phyloP scores from a whole-genome alignment of 495 filamentous ascomycete genomes.

The Cercophora samala region DNA sequence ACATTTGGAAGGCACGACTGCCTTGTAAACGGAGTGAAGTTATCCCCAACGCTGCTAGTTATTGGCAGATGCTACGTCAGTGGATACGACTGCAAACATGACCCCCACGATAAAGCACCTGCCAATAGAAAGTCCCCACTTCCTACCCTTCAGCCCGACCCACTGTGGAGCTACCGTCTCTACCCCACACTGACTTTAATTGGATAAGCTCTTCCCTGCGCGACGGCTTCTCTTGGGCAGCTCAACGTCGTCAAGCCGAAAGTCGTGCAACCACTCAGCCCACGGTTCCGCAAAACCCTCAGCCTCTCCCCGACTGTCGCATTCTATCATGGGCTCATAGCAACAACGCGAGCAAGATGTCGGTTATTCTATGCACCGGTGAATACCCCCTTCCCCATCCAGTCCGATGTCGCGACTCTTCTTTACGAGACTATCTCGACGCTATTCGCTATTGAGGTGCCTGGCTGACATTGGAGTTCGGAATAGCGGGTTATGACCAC shows the following conservation, averaged over 20 bases:
- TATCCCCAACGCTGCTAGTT: not conserved
- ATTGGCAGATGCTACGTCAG: not conserved
- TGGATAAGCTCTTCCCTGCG: not conserved
- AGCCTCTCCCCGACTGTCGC: not conserved
- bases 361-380: constrained; percentile 87
- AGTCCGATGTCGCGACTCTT: not conserved
- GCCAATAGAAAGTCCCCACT: no score
- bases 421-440: not conserved
- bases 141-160: not conserved
- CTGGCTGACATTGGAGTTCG: constrained; percentile 3
- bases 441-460: not conserved
- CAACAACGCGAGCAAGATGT: constrained; percentile 52
- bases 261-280: not conserved
- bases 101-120: not conserved
- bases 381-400: constrained; percentile 27
- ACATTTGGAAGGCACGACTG: not conserved
- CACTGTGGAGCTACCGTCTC: constrained; percentile 1
- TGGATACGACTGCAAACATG: not conserved
- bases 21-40: constrained; percentile 2
- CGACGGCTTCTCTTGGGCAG: not conserved
- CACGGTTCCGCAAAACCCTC: not conserved
- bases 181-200: constrained; percentile 3
- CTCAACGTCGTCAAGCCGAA: not conserved
- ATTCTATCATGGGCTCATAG: constrained; percentile 25
- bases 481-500: constrained; percentile 92